phyloP scores from a whole-genome alignment of 129 eudicot genomes.

The Centaurea solstitialis region DNA sequence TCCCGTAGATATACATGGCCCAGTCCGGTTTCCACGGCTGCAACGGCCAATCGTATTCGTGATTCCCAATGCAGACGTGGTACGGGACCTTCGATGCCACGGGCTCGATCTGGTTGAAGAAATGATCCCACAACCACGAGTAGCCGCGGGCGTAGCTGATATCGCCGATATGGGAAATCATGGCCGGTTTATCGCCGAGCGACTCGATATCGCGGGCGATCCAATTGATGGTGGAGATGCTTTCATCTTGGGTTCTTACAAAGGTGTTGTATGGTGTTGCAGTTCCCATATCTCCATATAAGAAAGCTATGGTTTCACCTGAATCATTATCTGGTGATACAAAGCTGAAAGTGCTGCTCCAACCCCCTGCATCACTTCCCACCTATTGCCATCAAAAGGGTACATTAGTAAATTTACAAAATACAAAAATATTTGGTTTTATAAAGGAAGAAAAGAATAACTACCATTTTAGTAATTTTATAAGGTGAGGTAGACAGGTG shows the following conservation, averaged over 20 bases:
- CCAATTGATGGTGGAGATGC: slow-evolving; percentile 82
- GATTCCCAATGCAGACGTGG: slow-evolving; percentile 97
- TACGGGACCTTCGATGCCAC: slow-evolving; percentile 86
- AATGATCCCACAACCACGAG: slow-evolving; percentile 96
- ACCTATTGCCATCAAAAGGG: slow-evolving; percentile 48
- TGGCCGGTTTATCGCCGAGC: slow-evolving; percentile 78
- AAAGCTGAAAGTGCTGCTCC: slow-evolving; percentile 76
- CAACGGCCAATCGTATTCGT: slow-evolving; percentile 95
- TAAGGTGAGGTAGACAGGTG: no score
- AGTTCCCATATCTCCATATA: slow-evolving; percentile 97
- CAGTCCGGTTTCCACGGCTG: slow-evolving; percentile 99
- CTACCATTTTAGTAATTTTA: no score
- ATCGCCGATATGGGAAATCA: slow-evolving; percentile 95
- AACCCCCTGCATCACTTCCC: slow-evolving; percentile 89
- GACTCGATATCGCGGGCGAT: slow-evolving; percentile 81
- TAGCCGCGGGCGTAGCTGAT: slow-evolving; percentile 97
- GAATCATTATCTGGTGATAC: slow-evolving; percentile 60
- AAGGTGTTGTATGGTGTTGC: slow-evolving; percentile 85
- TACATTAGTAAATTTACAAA: not conserved
- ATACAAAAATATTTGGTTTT: not conserved
- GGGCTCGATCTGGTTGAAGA: slow-evolving; percentile 89
- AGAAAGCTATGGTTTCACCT: slow-evolving; percentile 76
- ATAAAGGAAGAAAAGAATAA: no score
- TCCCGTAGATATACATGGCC: slow-evolving; percentile 55
- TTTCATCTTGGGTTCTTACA: slow-evolving; percentile 79